Base-by-base conservation (phyloP, 2,329 filamentous ascomycete species). In the Claviceps quebecensis region DNA sequence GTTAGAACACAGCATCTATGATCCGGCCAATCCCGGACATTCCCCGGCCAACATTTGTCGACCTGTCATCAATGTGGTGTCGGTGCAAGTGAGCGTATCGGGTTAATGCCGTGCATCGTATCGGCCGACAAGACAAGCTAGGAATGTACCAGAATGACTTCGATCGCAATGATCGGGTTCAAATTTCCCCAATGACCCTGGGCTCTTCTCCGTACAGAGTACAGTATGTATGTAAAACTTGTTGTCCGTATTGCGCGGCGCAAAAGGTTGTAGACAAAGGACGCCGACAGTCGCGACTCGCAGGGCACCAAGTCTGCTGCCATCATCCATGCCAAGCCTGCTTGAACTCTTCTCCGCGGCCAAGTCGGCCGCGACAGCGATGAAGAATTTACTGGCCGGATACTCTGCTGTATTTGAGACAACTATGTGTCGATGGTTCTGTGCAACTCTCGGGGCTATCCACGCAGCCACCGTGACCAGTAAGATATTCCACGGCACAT, bases 271-370 rank as follows among this genome's bases (percentile, higher is more conserved):
- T 45, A 6, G 29, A 48, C 39, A 39, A 23, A 16, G 37, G 26
- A 17, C 38, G 19, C 50, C 43, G 39, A 48, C 50, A 52, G 17
- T 43, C 47, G n/a, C n/a, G n/a, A n/a, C n/a, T n/a, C n/a, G 49
- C 50, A 48, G 39, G 19, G 45, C 45, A 37, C 17, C 17, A 8
- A 23, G 4, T 34, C 29, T 34, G 29, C 29, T 29, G 26, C 26
- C 26, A 29, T 29, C 26, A 29, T 29, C 26, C 26, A 29, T 22
- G 19, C 9, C 19, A 39, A 49, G 29, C n/a, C 29, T 22, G 26
- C 23, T 29, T 22, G 29, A n/a, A 2, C 39, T 11, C 17, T 17
- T 26, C 45, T 3, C 26, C 38, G 14, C 40, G 22, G 26, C 37
- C 6, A 29, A 29, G 8, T 29, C 8, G 26, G 26, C 26, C 26